Base-by-base conservation (phyloP, 192 early-diverging fungal genomes). In the Podila minutissima region DNA sequence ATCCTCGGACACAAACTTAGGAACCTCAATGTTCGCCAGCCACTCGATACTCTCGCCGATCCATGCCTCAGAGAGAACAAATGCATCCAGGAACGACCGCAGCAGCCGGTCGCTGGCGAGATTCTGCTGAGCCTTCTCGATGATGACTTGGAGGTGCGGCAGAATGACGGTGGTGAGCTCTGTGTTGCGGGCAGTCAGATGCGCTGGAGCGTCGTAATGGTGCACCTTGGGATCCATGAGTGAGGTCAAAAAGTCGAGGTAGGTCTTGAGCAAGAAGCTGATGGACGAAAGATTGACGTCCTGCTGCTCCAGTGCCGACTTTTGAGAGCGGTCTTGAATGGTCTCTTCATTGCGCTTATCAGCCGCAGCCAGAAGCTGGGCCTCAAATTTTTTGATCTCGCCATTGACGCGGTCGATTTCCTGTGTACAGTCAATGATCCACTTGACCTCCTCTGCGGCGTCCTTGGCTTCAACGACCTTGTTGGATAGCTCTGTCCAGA, bases 171-270 rank as follows among this genome's bases (percentile, higher is more conserved):
- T 72, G 19, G 76, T 79, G 17, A 79, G 70, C 55, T 79, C 76
- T 5, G 59, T 79, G 64, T 79, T 79, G 41, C 66, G 69, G 3
- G 76, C 55, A 31, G 76, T 79, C 9, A 79, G 46, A 31, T 79
- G 70, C 26, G 68, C 76, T 22, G 76, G 76, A 3, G 76, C 76
- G 24, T 64, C 66, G 53, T 79, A 79, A 48, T 79, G 76, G 35
- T 79, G 76, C 28, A 79, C 76, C 50, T 79, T 79, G n/a, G 76
- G 76, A 63, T 79, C 76, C 76, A 79, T 79, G 13, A 79, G 70
- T n/a, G 76, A 61, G 1, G 69, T 79, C 66, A 79, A 69, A 59
- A 79, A 79, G 48, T 79, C 70, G 29, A 79, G 69, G 64, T 79
- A 79, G 17, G 76, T 72, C 51, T 79, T 64, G 64, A 79, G 58